Evolutionary conservation across 1,284 basidiomycete genomes (phyloP), one percentile per base, ranked within the genome.

Genomic region (Ustilago crameri): DNA sequence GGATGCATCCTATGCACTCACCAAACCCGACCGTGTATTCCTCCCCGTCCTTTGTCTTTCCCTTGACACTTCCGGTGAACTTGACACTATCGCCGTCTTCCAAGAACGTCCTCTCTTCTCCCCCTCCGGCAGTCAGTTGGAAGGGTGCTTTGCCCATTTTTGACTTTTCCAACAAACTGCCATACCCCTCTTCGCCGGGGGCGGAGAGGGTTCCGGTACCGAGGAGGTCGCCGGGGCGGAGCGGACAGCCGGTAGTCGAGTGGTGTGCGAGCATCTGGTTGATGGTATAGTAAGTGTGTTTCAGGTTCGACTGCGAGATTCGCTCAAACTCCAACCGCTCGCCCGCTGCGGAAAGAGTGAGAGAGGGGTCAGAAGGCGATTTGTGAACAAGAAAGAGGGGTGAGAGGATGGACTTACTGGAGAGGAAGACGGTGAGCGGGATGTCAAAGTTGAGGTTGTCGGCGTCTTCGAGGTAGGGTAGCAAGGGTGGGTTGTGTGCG

Each of bases 211-310:
- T 74, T 0, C 70, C 70, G 2, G 70, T 74, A 2, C 66, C 66
- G 0, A 74, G 38, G 24, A 74, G 17, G 23, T 70, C 66, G 37
- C 56, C 70, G 2, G 66, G 23, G 1, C 41, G 14, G 34, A 74
- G 43, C 2, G 60, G 50, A 41, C 70, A 74, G 5, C 70, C 70
- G n/a, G 60, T 61, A 3, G 61, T 62, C 1, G 66, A 56, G 46
- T 74, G 70, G 27, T 74, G 70, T 10, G 70, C 61, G n/a, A 74
- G 37, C 65, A 70, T 70, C 42, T 74, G 70, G 4, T 50, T 49
- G 15, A 60, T 44, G 0, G 66, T 74, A 30, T 64, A 74, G 61
- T 74, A 74, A 2, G 53, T 74, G 44, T 74, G 61, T 0, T 49
- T 45, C 14, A 70, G 38, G 1, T 48, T 52, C 10, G 58, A 63